A percentile compares a stretch with the other conserved stretches of the same genome.
Conservation (phyloP, 202 grass and related monocot genomes). For the Zizania palustris region DNA sequence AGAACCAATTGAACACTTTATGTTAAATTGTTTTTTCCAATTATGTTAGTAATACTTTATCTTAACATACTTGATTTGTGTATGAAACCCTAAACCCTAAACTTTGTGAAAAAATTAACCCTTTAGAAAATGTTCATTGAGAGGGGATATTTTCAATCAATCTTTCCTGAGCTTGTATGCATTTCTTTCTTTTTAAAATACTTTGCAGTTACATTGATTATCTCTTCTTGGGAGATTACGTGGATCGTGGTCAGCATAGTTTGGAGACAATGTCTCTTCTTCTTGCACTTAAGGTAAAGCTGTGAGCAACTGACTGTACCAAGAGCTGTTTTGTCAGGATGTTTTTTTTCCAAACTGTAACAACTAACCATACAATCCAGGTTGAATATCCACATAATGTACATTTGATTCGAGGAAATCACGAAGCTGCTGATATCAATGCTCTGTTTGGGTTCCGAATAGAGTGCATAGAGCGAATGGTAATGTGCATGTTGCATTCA, state of each 20-base stretch:
- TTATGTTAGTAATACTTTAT: slow-evolving; percentile 10
- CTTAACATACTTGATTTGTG: neutral
- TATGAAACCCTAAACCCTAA: no score
- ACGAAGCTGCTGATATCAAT: slow-evolving; percentile 99
- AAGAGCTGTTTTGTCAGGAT: neutral
- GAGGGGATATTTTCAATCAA: neutral
- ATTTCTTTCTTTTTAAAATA: slow-evolving; percentile 3
- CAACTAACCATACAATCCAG: slow-evolving; percentile 49
- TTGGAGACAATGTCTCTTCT: slow-evolving; percentile 98
- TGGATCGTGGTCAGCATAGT: slow-evolving; percentile 99
- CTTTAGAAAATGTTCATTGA: slow-evolving; percentile 8
- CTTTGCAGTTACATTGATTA: slow-evolving; percentile 93
- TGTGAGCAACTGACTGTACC: neutral
- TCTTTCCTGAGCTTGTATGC: neutral
- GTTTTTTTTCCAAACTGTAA: slow-evolving; percentile 1
- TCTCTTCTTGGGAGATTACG: slow-evolving; percentile 99
- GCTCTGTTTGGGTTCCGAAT: slow-evolving; percentile 97
- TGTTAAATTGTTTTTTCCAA: slow-evolving; percentile 6
- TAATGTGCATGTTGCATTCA: slow-evolving; percentile 39
- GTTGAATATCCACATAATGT: slow-evolving; percentile 92
- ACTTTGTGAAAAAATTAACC: no score
- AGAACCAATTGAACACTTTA: neutral
- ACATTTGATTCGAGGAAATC: slow-evolving; percentile 98
- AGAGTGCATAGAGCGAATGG: slow-evolving; percentile 99
- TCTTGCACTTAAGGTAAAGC: slow-evolving; percentile 89